Conservation (phyloP, 306 rosid genomes). For the Potentilla sterilis region DNA sequence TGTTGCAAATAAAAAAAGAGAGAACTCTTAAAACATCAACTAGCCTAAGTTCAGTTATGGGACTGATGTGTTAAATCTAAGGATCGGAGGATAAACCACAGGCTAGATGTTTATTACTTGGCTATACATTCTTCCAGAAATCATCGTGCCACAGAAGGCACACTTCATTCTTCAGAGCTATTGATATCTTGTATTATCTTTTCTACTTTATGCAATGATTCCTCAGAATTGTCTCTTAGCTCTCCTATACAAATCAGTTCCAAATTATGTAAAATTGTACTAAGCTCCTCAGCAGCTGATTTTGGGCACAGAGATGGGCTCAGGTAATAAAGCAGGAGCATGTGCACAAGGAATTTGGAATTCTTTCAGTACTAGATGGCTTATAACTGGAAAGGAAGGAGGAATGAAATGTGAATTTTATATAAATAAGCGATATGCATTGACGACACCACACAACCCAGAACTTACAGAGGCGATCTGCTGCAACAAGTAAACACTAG, state of each 20-base stretch:
- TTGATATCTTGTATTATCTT: background rate
- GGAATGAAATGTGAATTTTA: constrained; percentile 16
- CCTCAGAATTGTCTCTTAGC: background rate
- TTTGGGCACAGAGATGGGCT: constrained; percentile 59
- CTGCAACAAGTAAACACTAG: background rate
- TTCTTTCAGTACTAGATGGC: constrained; percentile 82
- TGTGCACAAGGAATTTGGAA: constrained; percentile 86
- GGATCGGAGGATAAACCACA: too few relatives aligned
- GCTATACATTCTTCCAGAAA: background rate
- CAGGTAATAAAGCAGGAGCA: constrained; percentile 76
- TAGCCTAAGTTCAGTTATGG: too few relatives aligned
- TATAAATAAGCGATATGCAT: background rate
- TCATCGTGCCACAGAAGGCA: background rate
- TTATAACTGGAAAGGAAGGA: constrained; percentile 52
- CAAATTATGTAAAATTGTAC: constrained; percentile 22
- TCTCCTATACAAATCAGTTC: background rate
- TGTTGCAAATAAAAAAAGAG: constrained; percentile 30
- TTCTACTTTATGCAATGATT: background rate
- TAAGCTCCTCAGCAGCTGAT: constrained; percentile 92
- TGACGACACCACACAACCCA: background rate
- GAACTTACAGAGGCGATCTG: background rate
- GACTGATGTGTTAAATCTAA: too few relatives aligned
- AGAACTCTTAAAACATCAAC: too few relatives aligned
- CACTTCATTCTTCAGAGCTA: background rate
- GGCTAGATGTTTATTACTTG: background rate